A percentile compares a stretch with the other conserved stretches of the same genome.
Evolutionary conservation across 2,329 filamentous ascomycete genomes (phyloP).

Genomic region (Aspergillus pseudotamarii): DNA sequence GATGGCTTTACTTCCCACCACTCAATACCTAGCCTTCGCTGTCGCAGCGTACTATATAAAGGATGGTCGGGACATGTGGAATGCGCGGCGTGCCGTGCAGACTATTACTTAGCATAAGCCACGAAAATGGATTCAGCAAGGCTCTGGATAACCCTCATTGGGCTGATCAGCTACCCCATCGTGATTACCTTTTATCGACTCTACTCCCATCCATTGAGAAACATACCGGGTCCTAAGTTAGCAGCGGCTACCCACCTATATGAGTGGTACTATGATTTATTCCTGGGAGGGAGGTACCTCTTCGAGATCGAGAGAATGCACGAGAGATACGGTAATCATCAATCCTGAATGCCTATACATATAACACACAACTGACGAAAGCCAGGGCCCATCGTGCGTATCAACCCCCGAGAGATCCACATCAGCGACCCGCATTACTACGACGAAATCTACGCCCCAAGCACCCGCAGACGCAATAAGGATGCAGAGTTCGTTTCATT

Average conservation of each 20-base stretch:
- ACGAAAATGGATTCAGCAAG: not conserved
- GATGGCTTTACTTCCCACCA: no score
- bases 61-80: no score
- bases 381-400: constrained; percentile 40
- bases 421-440: constrained; percentile 38
- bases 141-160: not conserved
- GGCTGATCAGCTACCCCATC: not conserved
- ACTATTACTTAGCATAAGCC: no score
- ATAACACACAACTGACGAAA: not conserved
- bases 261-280: constrained; percentile 33
- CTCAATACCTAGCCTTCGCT: no score
- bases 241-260: constrained; percentile 31
- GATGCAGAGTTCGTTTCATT: constrained; percentile 16
- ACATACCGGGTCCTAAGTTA: constrained; percentile 36
- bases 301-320: constrained; percentile 29
- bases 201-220: constrained; percentile 33
- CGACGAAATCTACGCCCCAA: constrained; percentile 34
- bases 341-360: rapidly evolving
- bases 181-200: constrained; percentile 25
- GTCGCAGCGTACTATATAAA: no score
- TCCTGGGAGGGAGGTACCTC: constrained; percentile 25
- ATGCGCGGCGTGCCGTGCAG: no score
- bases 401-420: constrained; percentile 42
- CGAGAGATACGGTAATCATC: constrained; percentile 27
- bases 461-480: constrained; percentile 27